A percentile compares a stretch with the other conserved stretches of the same genome.
Evolutionary conservation across 164 flowering plant genomes (phyloP).

Genomic region (Stephania cephalantha): DNA sequence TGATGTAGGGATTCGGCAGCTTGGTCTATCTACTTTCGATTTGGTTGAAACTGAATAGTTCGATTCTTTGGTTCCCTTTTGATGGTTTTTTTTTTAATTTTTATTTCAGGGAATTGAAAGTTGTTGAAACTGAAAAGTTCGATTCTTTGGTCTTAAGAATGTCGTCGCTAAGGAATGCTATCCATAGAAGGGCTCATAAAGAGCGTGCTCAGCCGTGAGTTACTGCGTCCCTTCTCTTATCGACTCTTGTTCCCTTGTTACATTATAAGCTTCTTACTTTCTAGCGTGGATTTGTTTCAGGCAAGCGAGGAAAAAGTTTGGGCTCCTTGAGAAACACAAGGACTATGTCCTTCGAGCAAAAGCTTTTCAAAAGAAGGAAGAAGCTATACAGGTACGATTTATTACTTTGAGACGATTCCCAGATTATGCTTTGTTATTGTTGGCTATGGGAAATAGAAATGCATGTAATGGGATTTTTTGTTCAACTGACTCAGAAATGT

Average conservation of each 20-base stretch:
- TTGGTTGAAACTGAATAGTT: too few relatives aligned
- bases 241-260: not conserved
- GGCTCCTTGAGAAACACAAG: slow-evolving; percentile 83
- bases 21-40: too few relatives aligned
- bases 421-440: not conserved
- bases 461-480: not conserved
- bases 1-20: too few relatives aligned
- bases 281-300: slow-evolving; percentile 9
- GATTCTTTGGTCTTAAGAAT: slow-evolving; percentile 19
- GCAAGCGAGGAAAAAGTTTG: slow-evolving; percentile 59
- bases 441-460: not conserved
- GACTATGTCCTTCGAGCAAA: slow-evolving; percentile 77
- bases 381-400: slow-evolving; percentile 44
- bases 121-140: too few relatives aligned
- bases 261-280: not conserved
- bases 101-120: too few relatives aligned
- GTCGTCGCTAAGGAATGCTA: slow-evolving; percentile 75
- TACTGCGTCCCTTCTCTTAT: not conserved
- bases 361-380: slow-evolving; percentile 62
- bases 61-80: too few relatives aligned
- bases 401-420: not conserved
- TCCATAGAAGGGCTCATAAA: slow-evolving; percentile 62
- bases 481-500: not conserved
- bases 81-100: too few relatives aligned
- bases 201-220: slow-evolving; percentile 90